Evolutionary conservation across 345 rosid genomes (phyloP), one percentile per base, ranked within the genome.

Genomic region (Rhodamnia argentea): DNA sequence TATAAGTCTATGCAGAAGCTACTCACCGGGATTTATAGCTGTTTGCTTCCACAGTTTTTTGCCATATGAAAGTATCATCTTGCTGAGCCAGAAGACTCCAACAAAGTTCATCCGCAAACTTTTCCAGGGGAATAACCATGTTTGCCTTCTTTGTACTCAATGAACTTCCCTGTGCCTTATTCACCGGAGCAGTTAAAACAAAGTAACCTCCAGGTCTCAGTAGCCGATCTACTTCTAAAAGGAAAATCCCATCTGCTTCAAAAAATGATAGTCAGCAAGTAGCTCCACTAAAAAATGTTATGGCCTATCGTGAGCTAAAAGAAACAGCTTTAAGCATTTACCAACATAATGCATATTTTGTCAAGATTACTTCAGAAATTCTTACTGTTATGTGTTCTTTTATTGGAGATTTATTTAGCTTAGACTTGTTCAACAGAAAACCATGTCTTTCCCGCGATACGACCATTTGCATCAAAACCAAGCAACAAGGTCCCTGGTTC

Each of bases 181-280:
- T 94, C 32, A 93, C 86, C 11, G 97, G 97, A 55, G 96, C 93
- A 82, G 99, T 96, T 87, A 95, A 92, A 87, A 94, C 98, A 92
- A 97, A 96, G 88, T 94, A 97, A 55, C 99, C 99, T 64, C 99
- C 99, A 15, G 99, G 99, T 93, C 90, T 96, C 62, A 97, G 94
- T 60, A 96, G 89, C 70, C 99, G 98, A 89, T 97, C 99, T 87
- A 94, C 94, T 94, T 97, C 99, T 85, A 97, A 87, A 81, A 97
- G 98, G 86, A 97, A 89, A 89, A 93, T 89, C 57, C 98, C 99
- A 90, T 95, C 99, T 97, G 94, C 87, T 87, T 85, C 57, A 83
- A 42, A 64, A 86, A 85, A 74, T 54, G 32, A 53, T 3, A 40
- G 29, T 6, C 6, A 3, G 40, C 37, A 82, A 50, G 78, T 3